phyloP scores from a whole-genome alignment of 306 rosid genomes.

The Luffa acutangula region DNA sequence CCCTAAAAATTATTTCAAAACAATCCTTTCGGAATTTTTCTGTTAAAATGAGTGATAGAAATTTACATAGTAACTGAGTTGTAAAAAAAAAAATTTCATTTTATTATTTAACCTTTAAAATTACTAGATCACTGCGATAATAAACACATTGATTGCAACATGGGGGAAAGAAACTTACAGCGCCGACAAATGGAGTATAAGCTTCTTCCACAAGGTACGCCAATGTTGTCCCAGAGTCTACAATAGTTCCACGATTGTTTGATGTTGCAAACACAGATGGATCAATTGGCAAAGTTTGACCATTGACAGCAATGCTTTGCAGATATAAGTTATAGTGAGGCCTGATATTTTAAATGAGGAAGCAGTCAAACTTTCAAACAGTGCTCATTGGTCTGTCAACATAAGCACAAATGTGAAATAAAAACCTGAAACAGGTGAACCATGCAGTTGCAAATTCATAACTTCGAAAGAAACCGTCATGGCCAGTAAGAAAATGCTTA shows the following conservation, averaged over 20 bases:
- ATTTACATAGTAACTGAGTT: background rate
- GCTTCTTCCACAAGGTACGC: slow-evolving; percentile 85
- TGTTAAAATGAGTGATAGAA: background rate
- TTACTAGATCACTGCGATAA: background rate
- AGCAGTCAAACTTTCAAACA: slow-evolving; percentile 14
- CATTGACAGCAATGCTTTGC: slow-evolving; percentile 72
- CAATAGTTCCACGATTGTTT: slow-evolving; percentile 64
- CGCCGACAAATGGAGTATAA: slow-evolving; percentile 61
- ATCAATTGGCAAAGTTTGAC: slow-evolving; percentile 65
- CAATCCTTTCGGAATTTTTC: background rate
- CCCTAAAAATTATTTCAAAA: background rate
- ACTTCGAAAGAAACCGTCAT: background rate
- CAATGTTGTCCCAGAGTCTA: slow-evolving; percentile 87
- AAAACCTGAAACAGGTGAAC: background rate
- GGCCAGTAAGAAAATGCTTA: background rate
- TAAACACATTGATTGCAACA: background rate
- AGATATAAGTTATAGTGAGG: slow-evolving; percentile 88
- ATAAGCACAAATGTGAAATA: background rate
- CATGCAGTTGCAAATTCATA: background rate
- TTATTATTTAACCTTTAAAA: background rate
- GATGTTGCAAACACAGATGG: slow-evolving; percentile 62
- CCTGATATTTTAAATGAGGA: slow-evolving; percentile 39
- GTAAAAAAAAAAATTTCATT: too few species aligned
- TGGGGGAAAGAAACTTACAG: slow-evolving; percentile 44
- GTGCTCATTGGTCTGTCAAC: background rate